phyloP scores from a whole-genome alignment of 2,329 filamentous ascomycete species.

The Trichophyton rubrum region DNA sequence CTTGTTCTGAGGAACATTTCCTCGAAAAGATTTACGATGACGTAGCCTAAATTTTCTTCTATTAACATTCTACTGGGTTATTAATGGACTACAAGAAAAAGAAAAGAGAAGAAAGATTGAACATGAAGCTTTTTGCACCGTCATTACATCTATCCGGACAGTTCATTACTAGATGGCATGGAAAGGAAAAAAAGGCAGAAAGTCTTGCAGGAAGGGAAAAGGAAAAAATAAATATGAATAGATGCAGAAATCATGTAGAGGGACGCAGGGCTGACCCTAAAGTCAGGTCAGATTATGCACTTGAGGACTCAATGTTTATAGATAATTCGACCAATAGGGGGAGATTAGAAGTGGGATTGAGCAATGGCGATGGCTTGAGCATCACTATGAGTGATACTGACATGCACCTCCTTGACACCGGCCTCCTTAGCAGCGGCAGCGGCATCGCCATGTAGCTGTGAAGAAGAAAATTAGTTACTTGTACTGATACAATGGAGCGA shows the following conservation, averaged over 20 bases:
- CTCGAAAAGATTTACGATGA: too few relatives aligned
- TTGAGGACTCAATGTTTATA: neutral
- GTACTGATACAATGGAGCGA: conserved; percentile 10
- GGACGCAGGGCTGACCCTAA: neutral
- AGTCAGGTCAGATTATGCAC: neutral
- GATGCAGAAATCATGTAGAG: neutral
- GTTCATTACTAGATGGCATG: neutral
- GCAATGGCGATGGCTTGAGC: conserved; percentile 90
- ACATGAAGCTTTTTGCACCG: neutral
- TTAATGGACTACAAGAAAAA: neutral
- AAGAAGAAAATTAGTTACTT: neutral
- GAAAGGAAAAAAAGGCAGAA: neutral
- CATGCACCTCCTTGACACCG: conserved; percentile 74
- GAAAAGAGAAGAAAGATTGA: neutral
- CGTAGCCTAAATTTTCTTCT: neutral
- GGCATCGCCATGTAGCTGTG: conserved; percentile 73
- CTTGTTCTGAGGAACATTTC: too few relatives aligned
- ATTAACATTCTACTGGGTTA: neutral
- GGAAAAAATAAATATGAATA: neutral
- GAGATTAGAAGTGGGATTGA: conserved; percentile 32
- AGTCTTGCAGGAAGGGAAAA: neutral
- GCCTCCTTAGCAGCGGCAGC: conserved; percentile 70
- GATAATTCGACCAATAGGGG: neutral
- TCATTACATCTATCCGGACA: neutral
- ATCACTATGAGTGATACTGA: conserved; percentile 94